Evolutionary conservation across 2,329 filamentous ascomycete genomes (phyloP).

Genomic region (Phialophora verrucosa): DNA sequence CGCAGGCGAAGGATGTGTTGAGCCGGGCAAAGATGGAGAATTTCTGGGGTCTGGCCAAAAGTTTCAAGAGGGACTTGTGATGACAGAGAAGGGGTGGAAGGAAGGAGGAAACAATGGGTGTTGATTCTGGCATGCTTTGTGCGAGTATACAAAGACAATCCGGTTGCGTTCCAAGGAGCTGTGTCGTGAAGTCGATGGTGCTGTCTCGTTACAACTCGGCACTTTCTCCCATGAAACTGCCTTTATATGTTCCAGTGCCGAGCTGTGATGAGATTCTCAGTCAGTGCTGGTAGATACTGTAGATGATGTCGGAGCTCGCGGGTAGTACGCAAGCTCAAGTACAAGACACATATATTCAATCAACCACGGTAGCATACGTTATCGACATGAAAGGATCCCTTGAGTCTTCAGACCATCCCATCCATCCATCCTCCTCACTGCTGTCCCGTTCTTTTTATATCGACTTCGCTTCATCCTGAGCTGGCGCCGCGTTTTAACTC

Average conservation of each 20-base stretch:
- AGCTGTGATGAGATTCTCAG: too few relatives aligned
- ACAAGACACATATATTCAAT: background rate
- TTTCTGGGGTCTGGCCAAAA: constrained; percentile 92
- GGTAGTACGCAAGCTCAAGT: background rate
- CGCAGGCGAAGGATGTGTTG: constrained; percentile 81
- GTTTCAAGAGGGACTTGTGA: constrained; percentile 47
- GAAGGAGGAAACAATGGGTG: background rate
- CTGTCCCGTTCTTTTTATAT: background rate
- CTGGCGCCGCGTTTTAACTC: background rate
- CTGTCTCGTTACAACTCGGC: too few relatives aligned
- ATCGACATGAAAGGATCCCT: background rate
- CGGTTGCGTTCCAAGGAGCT: too few relatives aligned
- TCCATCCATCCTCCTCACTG: background rate
- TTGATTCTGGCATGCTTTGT: background rate
- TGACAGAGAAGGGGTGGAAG: background rate
- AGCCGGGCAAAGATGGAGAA: constrained; percentile 87
- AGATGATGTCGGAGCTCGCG: too few relatives aligned
- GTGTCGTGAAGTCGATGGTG: too few relatives aligned
- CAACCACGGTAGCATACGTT: background rate
- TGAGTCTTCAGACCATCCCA: background rate
- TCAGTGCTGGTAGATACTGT: too few relatives aligned
- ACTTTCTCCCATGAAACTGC: too few relatives aligned
- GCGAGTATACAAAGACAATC: too few relatives aligned
- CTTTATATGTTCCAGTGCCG: too few relatives aligned
- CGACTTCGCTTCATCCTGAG: background rate